Conservation (phyloP, 768 basidiomycete genomes). For the Agrocybe praecox region DNA sequence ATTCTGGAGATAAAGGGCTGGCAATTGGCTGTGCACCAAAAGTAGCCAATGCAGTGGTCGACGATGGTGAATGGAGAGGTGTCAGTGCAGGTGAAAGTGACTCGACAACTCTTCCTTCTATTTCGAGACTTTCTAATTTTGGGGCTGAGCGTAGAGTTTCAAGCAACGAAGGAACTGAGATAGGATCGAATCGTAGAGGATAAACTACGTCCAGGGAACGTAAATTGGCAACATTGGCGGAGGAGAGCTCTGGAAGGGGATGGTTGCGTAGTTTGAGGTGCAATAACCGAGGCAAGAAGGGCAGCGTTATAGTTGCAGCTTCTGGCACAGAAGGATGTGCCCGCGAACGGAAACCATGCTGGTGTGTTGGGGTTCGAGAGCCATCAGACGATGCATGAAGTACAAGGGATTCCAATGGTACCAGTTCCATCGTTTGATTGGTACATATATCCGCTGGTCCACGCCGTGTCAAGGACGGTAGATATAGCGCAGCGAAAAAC, state of each 20-base stretch:
- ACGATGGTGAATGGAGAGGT: background rate
- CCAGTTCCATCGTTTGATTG: conserved; percentile 1
- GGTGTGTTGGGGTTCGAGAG: background rate
- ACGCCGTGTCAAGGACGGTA: background rate
- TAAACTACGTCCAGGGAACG: conserved; percentile 8
- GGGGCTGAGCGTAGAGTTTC: conserved; percentile 5
- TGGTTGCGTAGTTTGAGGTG: conserved; percentile 17
- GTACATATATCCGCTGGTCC: background rate
- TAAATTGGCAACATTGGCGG: conserved; percentile 7
- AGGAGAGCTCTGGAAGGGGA: conserved; percentile 7
- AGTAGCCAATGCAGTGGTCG: background rate
- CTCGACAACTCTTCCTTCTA: conserved; percentile 16
- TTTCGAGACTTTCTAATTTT: conserved; percentile 10
- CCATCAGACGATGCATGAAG: conserved; percentile 11
- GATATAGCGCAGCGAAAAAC: conserved; percentile 13
- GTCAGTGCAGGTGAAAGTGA: background rate
- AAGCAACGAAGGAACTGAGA: conserved; percentile 6
- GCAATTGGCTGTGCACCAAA: background rate
- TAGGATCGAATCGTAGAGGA: conserved; percentile 18
- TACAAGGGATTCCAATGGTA: conserved; percentile 1
- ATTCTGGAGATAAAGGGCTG: background rate
- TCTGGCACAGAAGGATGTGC: background rate
- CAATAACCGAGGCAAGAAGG: conserved; percentile 9
- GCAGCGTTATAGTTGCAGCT: conserved; percentile 5
- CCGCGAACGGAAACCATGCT: background rate